Base-by-base conservation (phyloP, 768 basidiomycete genomes). In the Psilocybe cubensis region DNA sequence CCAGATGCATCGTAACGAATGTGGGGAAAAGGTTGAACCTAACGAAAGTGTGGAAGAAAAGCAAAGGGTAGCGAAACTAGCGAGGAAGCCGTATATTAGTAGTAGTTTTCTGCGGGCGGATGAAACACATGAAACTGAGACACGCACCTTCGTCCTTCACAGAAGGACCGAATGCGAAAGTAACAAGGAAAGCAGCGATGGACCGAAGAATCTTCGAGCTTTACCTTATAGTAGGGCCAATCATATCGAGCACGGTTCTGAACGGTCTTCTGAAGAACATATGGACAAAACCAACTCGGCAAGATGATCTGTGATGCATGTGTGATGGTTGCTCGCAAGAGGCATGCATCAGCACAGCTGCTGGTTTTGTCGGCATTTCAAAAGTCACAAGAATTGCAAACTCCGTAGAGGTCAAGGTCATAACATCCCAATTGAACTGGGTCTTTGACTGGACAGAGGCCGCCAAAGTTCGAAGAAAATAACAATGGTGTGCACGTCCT, bases 1-100 rank as follows among this genome's bases (percentile, higher is more conserved):
- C 12, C 4, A 54, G 29, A 24, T 48, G 57, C 60, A 63, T 61
- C 4, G 46, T 59, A 40, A 53, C n/a, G 33, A 51, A 23, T 38
- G 33, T 31, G 29, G 33, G 6, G 48, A 31, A 35, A 31, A 23
- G 27, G 17, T 23, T n/a, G 14, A 17, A 60, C 62, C 56, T 55
- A 44, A 10, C 29, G 52, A 29, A 38, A 41, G 21, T 10, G 51
- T 18, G 41, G 23, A 20, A 28, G 14, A 42, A 20, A 43, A 25
- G 25, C 12, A 14, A 14, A 33, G 20, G 11, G 18, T 11, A 27
- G 24, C 17, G 5, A 27, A 24, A 24, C 17, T 40, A 24, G 24
- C 11, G n/a, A 29, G 20, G 31, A 28, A 43, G 42, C 4, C 14
- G 24, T 18, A 28, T 43, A 8, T 52, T 1, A 23, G 4, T 35